Percentiles rank a stretch among this genome's conserved stretches.
phyloP scores from a whole-genome alignment of 1,284 basidiomycete species.

The Leccinum subfulvum region DNA sequence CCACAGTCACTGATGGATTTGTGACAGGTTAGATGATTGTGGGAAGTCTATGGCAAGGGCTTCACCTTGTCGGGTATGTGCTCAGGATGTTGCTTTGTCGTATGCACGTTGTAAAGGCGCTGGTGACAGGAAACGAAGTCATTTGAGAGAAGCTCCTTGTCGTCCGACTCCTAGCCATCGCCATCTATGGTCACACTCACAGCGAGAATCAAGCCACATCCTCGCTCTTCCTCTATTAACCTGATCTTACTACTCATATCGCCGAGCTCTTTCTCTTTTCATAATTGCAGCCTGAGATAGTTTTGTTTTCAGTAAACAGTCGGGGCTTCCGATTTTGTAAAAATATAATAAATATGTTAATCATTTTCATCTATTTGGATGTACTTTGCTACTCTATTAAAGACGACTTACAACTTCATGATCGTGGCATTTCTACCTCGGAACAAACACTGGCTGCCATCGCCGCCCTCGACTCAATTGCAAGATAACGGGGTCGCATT shows the following conservation, averaged over 20 bases:
- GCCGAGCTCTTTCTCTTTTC: conserved; percentile 65
- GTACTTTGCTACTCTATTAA: too few relatives aligned
- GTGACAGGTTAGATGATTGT: too few relatives aligned
- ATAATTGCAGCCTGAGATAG: too few relatives aligned
- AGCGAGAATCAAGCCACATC: conserved; percentile 76
- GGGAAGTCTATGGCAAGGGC: too few relatives aligned
- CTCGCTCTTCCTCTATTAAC: conserved; percentile 91
- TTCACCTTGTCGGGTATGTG: too few relatives aligned
- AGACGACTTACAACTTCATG: conserved; percentile 55
- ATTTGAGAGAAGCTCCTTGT: conserved; percentile 81
- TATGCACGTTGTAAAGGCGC: conserved; percentile 74
- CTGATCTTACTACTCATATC: conserved; percentile 85
- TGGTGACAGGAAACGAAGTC: conserved; percentile 55
- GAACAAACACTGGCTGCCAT: conserved; percentile 80
- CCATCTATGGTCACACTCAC: conserved; percentile 86
- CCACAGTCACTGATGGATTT: too few relatives aligned
- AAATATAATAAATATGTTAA: too few relatives aligned
- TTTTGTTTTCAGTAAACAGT: too few relatives aligned
- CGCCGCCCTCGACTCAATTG: conserved; percentile 86
- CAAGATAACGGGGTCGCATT: conserved; percentile 79
- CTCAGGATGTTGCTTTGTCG: conserved; percentile 66
- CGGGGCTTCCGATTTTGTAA: too few relatives aligned
- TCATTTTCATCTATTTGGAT: too few relatives aligned
- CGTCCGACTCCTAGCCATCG: conserved; percentile 83
- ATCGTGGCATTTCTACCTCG: conserved; percentile 61